phyloP scores from a whole-genome alignment of 2,329 filamentous ascomycete species.

The Aspergillus sp. region DNA sequence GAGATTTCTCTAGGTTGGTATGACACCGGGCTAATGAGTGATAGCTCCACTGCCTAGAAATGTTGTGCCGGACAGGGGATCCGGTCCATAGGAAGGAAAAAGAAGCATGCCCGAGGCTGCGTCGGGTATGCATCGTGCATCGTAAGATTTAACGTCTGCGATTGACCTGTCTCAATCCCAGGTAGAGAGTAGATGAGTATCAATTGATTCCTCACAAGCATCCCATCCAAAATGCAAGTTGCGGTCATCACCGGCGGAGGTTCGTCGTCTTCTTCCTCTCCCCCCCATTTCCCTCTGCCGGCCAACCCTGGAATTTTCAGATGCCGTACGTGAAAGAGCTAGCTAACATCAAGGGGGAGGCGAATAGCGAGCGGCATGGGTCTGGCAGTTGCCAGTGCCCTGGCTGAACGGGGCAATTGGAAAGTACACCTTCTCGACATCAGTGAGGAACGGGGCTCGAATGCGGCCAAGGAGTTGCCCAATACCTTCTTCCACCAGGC shows the following conservation, averaged over 20 bases:
- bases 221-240: neutral
- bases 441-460: neutral
- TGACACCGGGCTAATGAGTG: neutral
- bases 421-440: constrained; percentile 40
- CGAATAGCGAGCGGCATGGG: neutral
- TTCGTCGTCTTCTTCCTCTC: neutral
- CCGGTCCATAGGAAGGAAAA: neutral
- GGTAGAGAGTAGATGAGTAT: neutral
- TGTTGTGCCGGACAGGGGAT: neutral
- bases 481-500: neutral
- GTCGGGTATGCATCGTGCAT: neutral
- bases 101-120: neutral
- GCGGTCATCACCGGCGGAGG: neutral
- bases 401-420: neutral
- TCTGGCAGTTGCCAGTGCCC: neutral
- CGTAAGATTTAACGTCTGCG: neutral
- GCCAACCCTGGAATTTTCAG: neutral
- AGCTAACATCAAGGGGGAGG: neutral
- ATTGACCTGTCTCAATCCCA: neutral
- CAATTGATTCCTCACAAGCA: neutral
- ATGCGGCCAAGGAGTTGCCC: constrained; percentile 18
- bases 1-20: neutral
- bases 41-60: neutral
- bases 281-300: too few species aligned
- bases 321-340: neutral